Percentiles rank a stretch among this genome's conserved stretches.
phyloP scores from a whole-genome alignment of 2,329 filamentous ascomycete species.

The Aspergillus sp. region DNA sequence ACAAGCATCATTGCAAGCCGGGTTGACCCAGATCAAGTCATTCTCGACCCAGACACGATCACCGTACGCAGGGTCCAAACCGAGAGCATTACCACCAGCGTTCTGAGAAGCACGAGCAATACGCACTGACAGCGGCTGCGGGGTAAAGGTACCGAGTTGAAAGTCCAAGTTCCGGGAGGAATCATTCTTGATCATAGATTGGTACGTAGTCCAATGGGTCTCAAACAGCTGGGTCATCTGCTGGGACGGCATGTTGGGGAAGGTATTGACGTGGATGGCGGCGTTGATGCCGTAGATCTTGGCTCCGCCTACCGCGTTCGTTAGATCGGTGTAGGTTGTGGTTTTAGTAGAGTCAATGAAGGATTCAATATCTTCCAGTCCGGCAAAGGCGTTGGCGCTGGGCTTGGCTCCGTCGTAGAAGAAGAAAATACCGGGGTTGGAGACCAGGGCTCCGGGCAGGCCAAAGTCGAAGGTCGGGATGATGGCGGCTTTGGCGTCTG shows the following conservation, averaged over 20 bases:
- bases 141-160: constrained; percentile 11
- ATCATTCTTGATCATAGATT: constrained; percentile 11
- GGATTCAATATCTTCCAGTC: constrained; percentile 11
- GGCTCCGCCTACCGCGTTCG: constrained; percentile 12
- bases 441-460: constrained; percentile 6
- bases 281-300: constrained; percentile 15
- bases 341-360: constrained; percentile 9
- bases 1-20: constrained; percentile 10
- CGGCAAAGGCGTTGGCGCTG: constrained; percentile 8
- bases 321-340: constrained; percentile 8
- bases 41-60: constrained; percentile 18
- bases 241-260: constrained; percentile 10
- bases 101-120: constrained; percentile 7
- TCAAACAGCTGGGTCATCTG: constrained; percentile 10
- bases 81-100: constrained; percentile 12
- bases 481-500: constrained; percentile 13
- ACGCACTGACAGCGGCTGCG: constrained; percentile 10
- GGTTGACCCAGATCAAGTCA: constrained; percentile 13
- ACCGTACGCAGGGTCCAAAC: constrained; percentile 11
- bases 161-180: constrained; percentile 3
- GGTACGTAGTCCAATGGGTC: constrained; percentile 7
- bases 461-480: constrained; percentile 16
- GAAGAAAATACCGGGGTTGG: constrained; percentile 14
- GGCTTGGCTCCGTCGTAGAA: constrained; percentile 16
- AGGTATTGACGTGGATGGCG: constrained; percentile 12